These are phyloP conservation scores for Aureobasidium sp. DNA, from an alignment of 2,329 filamentous ascomycete species.

Conservation along the genomic window DNA sequence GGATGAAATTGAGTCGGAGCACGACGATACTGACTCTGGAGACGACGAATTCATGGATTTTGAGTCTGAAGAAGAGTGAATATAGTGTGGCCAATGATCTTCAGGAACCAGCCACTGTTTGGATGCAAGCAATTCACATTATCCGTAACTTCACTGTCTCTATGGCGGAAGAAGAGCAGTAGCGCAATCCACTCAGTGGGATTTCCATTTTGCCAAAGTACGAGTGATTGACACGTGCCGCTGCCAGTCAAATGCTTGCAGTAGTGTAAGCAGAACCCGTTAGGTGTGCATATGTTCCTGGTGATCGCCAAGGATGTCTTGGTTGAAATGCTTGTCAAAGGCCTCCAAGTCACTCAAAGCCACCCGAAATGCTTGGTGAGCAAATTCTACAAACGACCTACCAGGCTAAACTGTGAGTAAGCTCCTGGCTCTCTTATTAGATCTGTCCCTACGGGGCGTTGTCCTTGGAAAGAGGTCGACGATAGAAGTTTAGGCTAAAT, in stretches of 20 bases:
- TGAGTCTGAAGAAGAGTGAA: background rate
- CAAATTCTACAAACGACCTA: background rate
- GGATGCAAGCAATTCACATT: background rate
- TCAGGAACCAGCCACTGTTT: background rate
- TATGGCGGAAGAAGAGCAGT: background rate
- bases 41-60: constrained; percentile 4
- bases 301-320: constrained; percentile 4
- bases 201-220: background rate
- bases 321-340: background rate
- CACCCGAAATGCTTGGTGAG: background rate
- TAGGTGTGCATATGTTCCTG: background rate
- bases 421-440: too few species aligned
- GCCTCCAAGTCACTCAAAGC: background rate
- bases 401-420: background rate
- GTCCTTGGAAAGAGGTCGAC: background rate
- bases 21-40: background rate
- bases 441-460: background rate
- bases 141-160: background rate
- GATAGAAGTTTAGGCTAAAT: constrained; percentile 7
- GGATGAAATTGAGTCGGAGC: background rate
- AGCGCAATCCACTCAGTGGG: background rate
- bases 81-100: background rate
- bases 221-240: background rate
- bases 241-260: background rate
- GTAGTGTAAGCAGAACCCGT: background rate